A percentile compares a stretch with the other conserved stretches of the same genome.
Conservation (phyloP, 345 rosid genomes). For the Stellera chamaejasme region DNA sequence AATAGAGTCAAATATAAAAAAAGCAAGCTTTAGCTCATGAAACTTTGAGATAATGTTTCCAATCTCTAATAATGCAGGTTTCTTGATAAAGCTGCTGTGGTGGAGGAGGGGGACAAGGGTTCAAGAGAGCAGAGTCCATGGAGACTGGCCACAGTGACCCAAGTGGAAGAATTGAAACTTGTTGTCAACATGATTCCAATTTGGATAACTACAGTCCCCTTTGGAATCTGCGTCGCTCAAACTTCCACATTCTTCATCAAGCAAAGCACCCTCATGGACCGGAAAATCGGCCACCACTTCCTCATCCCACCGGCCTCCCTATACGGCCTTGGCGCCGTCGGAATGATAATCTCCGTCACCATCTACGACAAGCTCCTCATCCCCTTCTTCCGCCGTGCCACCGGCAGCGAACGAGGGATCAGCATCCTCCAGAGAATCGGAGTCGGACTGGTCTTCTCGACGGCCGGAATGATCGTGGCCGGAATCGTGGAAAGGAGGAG, state of each 20-base stretch:
- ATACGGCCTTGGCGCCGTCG: too few relatives aligned
- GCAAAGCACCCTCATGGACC: slow-evolving; percentile 39
- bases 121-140: slow-evolving; percentile 46
- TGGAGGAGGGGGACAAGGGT: slow-evolving; percentile 30
- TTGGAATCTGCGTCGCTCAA: slow-evolving; percentile 69
- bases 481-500: slow-evolving; percentile 21
- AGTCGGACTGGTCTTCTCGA: slow-evolving; percentile 17
- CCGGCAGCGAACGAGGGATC: slow-evolving; percentile 10
- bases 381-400: too few relatives aligned
- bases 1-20: not conserved
- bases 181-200: slow-evolving; percentile 78
- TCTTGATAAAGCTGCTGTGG: slow-evolving; percentile 83
- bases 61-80: slow-evolving; percentile 33
- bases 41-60: not conserved
- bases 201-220: slow-evolving; percentile 64
- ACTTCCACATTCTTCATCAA: slow-evolving; percentile 79
- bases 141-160: slow-evolving; percentile 54
- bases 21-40: not conserved
- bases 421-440: slow-evolving; percentile 27
- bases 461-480: slow-evolving; percentile 13
- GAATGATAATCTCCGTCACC: too few relatives aligned
- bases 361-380: too few relatives aligned
- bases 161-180: slow-evolving; percentile 38
- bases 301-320: slow-evolving; percentile 15
- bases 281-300: slow-evolving; percentile 27